Evolutionary conservation across 2,329 filamentous ascomycete genomes (phyloP).

Genomic region (Alternaria gaisen): DNA sequence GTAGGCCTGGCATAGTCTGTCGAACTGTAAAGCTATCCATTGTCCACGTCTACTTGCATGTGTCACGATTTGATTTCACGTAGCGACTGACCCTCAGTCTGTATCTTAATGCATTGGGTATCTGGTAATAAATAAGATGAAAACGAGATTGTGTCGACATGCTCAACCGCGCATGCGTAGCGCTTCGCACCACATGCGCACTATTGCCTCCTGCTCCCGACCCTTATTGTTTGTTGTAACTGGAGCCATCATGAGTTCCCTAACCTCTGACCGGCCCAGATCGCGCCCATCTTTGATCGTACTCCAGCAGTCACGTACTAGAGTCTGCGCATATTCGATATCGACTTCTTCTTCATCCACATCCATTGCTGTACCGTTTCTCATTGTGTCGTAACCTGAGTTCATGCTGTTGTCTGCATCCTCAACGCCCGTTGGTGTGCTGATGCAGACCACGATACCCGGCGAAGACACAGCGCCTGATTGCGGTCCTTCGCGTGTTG

Average conservation of each 20-base stretch:
- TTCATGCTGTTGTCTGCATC: slow-evolving; percentile 11
- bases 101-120: not conserved
- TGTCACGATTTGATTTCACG: not conserved
- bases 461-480: slow-evolving; percentile 30
- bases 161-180: slow-evolving; percentile 38
- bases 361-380: slow-evolving; percentile 3
- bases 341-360: slow-evolving; percentile 24
- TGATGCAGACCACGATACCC: slow-evolving; percentile 43
- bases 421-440: slow-evolving; percentile 22
- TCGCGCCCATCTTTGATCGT: slow-evolving; percentile 33
- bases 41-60: not conserved
- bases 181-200: slow-evolving; percentile 48
- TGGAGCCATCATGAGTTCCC: slow-evolving; percentile 39
- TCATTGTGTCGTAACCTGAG: not conserved
- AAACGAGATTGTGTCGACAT: not conserved
- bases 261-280: slow-evolving; percentile 36
- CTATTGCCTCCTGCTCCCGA: slow-evolving; percentile 30
- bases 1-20: slow-evolving; percentile 10
- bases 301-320: slow-evolving; percentile 39
- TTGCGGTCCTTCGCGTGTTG: slow-evolving; percentile 29
- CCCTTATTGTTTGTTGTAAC: slow-evolving; percentile 6
- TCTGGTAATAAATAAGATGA: not conserved
- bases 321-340: slow-evolving; percentile 32
- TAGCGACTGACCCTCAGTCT: not conserved
- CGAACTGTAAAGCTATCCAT: slow-evolving; percentile 7